Base-by-base conservation (phyloP, 2,329 filamentous ascomycete genomes). In the Apiospora aurea region DNA sequence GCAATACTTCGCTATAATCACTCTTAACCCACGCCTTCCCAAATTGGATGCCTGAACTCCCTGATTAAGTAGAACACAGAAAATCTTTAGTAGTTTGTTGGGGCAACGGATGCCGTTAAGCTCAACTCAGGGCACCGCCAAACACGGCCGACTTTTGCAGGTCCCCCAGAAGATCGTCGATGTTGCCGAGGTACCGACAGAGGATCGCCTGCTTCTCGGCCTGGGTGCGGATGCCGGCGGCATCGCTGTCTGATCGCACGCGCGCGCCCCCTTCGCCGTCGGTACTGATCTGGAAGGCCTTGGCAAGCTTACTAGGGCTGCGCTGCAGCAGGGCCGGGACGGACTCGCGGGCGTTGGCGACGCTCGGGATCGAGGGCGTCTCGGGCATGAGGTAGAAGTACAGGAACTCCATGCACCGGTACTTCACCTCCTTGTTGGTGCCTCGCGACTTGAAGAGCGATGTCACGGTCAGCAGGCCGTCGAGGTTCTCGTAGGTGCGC, bases 311-410 rank as follows among this genome's bases (percentile, higher is more conserved):
- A 81, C 89, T 93, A 0, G 92, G 91, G 78, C 90, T 93, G 73
- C 90, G 87, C 81, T 92, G 90, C 73, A 91, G 82, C 78, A 91
- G 85, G 34, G 82, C 84, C 10, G 87, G 84, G 11, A 87, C 79
- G 2, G 85, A 86, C 72, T 83, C 82, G 69, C 82, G 83, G 69
- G 81, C 80, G 26, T 83, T 83, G 72, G 82, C 84, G 73, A 87
- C 85, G 74, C 83, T 83, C 6, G 89, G 87, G 74, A 88, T 87
- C 26, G 87, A 85, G 64, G 88, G 91, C 0, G 89, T 90, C 83
- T 99, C 96, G 69, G 96, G 95, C 92, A 98, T 97, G 77, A 99
- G 91, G 82, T 98, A 99, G 83, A 98, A 98, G 86, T 98, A 98
- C 69, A 99, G 85, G 80, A 98, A 98, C 82, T 98, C 96, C 76